A percentile compares a stretch with the other conserved stretches of the same genome.
Conservation (phyloP, 2,329 filamentous ascomycete species). For the Karstenula rhodostoma region DNA sequence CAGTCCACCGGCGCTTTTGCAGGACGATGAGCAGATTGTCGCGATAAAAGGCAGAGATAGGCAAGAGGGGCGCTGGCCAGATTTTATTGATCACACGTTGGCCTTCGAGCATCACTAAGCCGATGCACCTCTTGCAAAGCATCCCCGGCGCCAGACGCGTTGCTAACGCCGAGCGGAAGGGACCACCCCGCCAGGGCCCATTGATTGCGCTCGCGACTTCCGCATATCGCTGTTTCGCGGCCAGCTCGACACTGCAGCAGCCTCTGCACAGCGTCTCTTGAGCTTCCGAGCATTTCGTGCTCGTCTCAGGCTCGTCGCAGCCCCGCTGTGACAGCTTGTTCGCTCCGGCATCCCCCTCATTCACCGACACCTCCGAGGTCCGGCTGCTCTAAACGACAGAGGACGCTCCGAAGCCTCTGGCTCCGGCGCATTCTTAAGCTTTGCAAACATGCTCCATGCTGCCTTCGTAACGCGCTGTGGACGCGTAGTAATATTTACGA, state of each 20-base stretch:
- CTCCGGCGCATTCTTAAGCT: background rate
- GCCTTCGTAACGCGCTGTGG: background rate
- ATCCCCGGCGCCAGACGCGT: conserved; percentile 42
- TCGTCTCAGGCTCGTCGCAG: conserved; percentile 32
- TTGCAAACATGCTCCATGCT: background rate
- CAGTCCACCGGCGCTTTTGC: conserved; percentile 26
- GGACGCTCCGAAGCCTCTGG: background rate
- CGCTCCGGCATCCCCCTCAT: conserved; percentile 29
- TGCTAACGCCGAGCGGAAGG: conserved; percentile 40
- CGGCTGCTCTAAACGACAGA: conserved; percentile 8
- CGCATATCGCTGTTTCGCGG: conserved; percentile 12
- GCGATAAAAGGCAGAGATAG: conserved; percentile 23
- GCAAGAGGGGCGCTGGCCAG: conserved; percentile 30
- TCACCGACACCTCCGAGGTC: conserved; percentile 31
- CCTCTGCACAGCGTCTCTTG: background rate
- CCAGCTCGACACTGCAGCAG: background rate
- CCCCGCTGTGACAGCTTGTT: conserved; percentile 17
- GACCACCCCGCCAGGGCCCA: conserved; percentile 36
- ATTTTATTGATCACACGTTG: conserved; percentile 28
- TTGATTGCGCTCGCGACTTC: conserved; percentile 7
- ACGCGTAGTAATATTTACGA: background rate
- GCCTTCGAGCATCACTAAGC: conserved; percentile 47
- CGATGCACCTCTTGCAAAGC: conserved; percentile 38
- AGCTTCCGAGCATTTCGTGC: conserved; percentile 1
- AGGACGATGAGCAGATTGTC: conserved; percentile 14